A percentile compares a stretch with the other conserved stretches of the same genome.
Evolutionary conservation across 768 basidiomycete genomes (phyloP).

Genomic region (Boletus reticulatus): DNA sequence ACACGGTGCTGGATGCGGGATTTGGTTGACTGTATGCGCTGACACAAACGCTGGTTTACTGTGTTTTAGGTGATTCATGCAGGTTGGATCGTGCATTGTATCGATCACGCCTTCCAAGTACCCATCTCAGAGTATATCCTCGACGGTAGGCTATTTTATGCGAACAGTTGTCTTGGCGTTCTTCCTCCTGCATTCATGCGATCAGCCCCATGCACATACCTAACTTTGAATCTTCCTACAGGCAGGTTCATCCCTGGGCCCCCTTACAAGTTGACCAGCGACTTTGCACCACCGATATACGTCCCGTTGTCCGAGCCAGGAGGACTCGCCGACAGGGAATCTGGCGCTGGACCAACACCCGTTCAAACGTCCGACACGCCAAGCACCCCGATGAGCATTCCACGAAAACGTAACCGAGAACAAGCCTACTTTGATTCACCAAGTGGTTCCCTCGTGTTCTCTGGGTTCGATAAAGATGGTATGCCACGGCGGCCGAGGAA

Average conservation of each 20-base stretch:
- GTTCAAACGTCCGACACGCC: slow-evolving; percentile 17
- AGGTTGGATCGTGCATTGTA: slow-evolving; percentile 31
- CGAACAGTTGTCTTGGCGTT: not conserved
- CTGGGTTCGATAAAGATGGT: slow-evolving; percentile 30
- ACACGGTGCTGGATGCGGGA: not conserved
- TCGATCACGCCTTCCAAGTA: slow-evolving; percentile 23
- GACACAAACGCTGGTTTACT: not conserved
- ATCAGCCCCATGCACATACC: not conserved
- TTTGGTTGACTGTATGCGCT: slow-evolving; percentile 9
- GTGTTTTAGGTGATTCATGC: slow-evolving; percentile 28
- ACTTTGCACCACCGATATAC: not conserved
- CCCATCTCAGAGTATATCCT: slow-evolving; percentile 29
- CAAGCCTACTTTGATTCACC: slow-evolving; percentile 29
- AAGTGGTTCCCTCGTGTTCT: slow-evolving; percentile 24
- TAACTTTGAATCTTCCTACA: slow-evolving; percentile 9
- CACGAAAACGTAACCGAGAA: slow-evolving; percentile 29
- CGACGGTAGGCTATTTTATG: slow-evolving; percentile 24
- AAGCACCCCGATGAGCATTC: slow-evolving; percentile 23
- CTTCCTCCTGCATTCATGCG: not conserved
- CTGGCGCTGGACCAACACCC: not conserved
- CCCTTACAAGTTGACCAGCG: slow-evolving; percentile 18
- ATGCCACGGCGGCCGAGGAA: slow-evolving; percentile 31
- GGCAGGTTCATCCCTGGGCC: slow-evolving; percentile 15
- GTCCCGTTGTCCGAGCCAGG: not conserved
- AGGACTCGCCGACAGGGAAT: not conserved